Base-by-base conservation (phyloP, 768 basidiomycete species). In the Agrocybe pediades region DNA sequence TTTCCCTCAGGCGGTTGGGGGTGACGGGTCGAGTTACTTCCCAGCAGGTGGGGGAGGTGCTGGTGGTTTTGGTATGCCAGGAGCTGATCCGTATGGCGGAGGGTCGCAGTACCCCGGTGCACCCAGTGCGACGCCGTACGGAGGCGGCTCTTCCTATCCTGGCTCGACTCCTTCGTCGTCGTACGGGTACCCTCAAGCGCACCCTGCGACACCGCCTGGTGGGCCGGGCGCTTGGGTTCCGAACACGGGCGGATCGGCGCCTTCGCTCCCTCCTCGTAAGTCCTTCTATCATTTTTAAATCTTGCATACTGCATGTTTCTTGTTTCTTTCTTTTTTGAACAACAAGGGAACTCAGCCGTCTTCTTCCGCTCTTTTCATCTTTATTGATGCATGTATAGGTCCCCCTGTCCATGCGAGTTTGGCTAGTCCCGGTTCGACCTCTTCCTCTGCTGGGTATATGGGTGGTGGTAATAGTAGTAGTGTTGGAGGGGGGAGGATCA, bases 1-100 rank as follows among this genome's bases (percentile, higher is more conserved):
- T 15, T 62, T 68, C 46, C 69, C 69, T 39, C 67, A 67, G 49
- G 41, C 40, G 64, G 61, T 16, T 57, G 51, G 27, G 62, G 62
- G 45, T 55, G 53, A 7, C n/a, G n/a, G n/a, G n/a, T n/a, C n/a
- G n/a, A n/a, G n/a, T n/a, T n/a, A n/a, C n/a, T n/a, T n/a, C n/a
- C n/a, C n/a, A n/a, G n/a, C n/a, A n/a, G 29, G 51, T 43, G 56
- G 63, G 41, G 54, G 54, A 30, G 49, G 42, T 44, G 41, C 30
- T 24, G 40, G n/a, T 41, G 43, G 29, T 23, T 25, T 36, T 36
- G 49, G 30, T 43, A 58, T 61, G 60, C 58, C 56, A 41, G 39
- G 51, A 20, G 24, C 49, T 50, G 23, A 16, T 9, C 49, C 40
- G 17, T 50, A 41, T 16, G 49, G 41, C 8, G n/a, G 40, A 15